A percentile compares a stretch with the other conserved stretches of the same genome.
These are phyloP conservation scores for Globisporangium okanoganense DNA, from an alignment of 352 stramenopile species.

Conservation along the genomic window DNA sequence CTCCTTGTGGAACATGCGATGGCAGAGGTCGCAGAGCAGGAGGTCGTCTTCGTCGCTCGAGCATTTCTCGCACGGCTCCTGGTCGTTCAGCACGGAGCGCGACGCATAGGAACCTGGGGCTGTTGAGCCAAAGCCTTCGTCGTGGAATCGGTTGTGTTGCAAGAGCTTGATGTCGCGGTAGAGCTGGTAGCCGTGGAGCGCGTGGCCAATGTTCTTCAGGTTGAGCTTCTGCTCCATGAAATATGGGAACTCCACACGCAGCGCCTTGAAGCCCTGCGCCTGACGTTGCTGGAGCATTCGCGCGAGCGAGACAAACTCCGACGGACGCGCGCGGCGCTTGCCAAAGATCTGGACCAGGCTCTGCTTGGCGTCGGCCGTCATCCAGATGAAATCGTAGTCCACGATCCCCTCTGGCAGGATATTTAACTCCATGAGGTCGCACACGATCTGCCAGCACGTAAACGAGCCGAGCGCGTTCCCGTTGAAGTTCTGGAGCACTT, in stretches of 20 bases:
- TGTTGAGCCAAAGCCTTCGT: constrained; percentile 56
- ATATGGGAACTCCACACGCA: constrained; percentile 75
- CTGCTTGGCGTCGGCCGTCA: constrained; percentile 71
- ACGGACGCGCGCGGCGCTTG: constrained; percentile 63
- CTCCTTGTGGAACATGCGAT: constrained; percentile 81
- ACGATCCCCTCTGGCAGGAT: constrained; percentile 52
- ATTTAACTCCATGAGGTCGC: constrained; percentile 74
- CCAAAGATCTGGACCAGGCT: constrained; percentile 84
- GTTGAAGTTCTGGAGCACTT: constrained; percentile 59
- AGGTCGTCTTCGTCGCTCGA: constrained; percentile 64
- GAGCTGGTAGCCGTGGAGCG: constrained; percentile 74
- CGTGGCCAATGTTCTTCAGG: constrained; percentile 81
- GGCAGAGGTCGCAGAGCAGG: constrained; percentile 79
- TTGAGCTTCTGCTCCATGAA: constrained; percentile 80
- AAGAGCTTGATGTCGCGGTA: constrained; percentile 85
- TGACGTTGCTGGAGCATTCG: constrained; percentile 74
- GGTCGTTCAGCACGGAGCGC: constrained; percentile 72
- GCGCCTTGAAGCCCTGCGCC: constrained; percentile 73
- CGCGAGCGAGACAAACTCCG: constrained; percentile 62
- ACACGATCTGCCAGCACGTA: constrained; percentile 84
- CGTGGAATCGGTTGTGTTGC: constrained; percentile 64
- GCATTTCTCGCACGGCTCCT: constrained; percentile 70
- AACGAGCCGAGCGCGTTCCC: constrained; percentile 77
- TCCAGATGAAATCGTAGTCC: constrained; percentile 75
- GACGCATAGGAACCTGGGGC: constrained; percentile 56